Evolutionary conservation across 306 rosid genomes (phyloP).

Genomic region (Prunus salicina): DNA sequence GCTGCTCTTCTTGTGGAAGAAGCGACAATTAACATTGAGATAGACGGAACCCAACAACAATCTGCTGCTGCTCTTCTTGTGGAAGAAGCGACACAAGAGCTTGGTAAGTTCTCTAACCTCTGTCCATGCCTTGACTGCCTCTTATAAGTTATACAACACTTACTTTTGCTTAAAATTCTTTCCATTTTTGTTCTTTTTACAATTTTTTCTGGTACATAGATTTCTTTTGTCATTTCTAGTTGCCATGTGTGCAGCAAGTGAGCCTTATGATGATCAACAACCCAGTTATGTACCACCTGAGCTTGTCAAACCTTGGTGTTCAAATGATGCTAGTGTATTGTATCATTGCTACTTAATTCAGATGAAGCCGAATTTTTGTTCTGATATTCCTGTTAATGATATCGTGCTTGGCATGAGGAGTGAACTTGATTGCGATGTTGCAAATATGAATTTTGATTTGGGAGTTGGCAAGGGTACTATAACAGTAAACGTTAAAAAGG

Average conservation of each 20-base stretch:
- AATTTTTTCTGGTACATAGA: conserved; percentile 1
- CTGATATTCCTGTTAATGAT: conserved; percentile 46
- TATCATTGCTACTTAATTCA: conserved; percentile 69
- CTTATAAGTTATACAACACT: neutral
- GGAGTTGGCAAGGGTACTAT: conserved; percentile 45
- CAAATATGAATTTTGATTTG: conserved; percentile 39
- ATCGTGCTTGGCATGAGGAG: conserved; percentile 48
- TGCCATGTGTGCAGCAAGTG: conserved; percentile 39
- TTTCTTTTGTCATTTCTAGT: neutral
- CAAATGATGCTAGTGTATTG: conserved; percentile 15
- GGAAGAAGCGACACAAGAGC: conserved; percentile 49
- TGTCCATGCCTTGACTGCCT: neutral
- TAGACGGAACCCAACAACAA: no score
- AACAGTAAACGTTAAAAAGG: conserved; percentile 32
- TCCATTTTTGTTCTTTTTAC: neutral
- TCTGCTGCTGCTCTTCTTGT: neutral
- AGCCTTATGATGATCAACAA: conserved; percentile 47
- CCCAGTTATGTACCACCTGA: conserved; percentile 61
- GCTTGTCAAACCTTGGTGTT: conserved; percentile 32
- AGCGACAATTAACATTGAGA: conserved; percentile 13
- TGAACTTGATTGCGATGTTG: conserved; percentile 55
- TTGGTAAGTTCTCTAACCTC: conserved; percentile 39
- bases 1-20: conserved; percentile 35
- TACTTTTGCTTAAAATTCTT: neutral
- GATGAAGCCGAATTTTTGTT: conserved; percentile 41